phyloP scores from a whole-genome alignment of 2,329 filamentous ascomycete genomes.

The Cercospora sesami region DNA sequence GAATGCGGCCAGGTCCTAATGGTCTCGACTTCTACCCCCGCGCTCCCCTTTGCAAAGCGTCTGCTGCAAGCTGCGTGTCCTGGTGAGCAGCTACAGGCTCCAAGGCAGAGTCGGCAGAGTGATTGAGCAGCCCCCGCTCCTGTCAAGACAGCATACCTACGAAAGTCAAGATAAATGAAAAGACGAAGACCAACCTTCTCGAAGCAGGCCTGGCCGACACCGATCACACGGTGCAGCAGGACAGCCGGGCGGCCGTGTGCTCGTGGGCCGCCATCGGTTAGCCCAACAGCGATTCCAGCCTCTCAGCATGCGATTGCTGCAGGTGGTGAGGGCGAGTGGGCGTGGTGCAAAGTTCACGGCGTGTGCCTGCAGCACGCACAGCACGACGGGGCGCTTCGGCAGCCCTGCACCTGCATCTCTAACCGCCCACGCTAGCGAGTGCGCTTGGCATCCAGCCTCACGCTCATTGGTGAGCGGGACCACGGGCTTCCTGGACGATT shows the following conservation, averaged over 20 bases:
- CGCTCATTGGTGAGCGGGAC: slow-evolving; percentile 14
- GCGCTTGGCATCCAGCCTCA: slow-evolving; percentile 20
- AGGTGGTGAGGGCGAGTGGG: slow-evolving; percentile 15
- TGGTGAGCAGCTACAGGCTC: not conserved
- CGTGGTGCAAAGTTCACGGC: slow-evolving; percentile 20
- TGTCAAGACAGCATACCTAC: not conserved
- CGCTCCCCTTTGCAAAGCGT: not conserved
- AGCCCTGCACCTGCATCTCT: slow-evolving; percentile 19
- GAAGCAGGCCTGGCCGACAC: slow-evolving; percentile 12
- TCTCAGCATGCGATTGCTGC: slow-evolving; percentile 21
- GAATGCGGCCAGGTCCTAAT: not conserved
- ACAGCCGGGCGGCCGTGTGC: slow-evolving; percentile 15
- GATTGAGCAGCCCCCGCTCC: not conserved
- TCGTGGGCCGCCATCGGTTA: slow-evolving; percentile 18
- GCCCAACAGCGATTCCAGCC: slow-evolving; percentile 16
- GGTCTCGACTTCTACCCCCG: not conserved
- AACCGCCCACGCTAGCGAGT: slow-evolving; percentile 25
- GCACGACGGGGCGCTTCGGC: slow-evolving; percentile 5
- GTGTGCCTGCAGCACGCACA: slow-evolving; percentile 22
- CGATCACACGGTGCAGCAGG: slow-evolving; percentile 6
- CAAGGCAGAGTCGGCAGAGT: not conserved
- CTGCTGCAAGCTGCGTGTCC: not conserved
- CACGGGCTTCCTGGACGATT: not conserved
- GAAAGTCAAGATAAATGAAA: not conserved
- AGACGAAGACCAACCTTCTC: slow-evolving; percentile 16